These are phyloP conservation scores for Venturia pyrina DNA, from an alignment of 2,329 filamentous ascomycete genomes.

Conservation along the genomic window DNA sequence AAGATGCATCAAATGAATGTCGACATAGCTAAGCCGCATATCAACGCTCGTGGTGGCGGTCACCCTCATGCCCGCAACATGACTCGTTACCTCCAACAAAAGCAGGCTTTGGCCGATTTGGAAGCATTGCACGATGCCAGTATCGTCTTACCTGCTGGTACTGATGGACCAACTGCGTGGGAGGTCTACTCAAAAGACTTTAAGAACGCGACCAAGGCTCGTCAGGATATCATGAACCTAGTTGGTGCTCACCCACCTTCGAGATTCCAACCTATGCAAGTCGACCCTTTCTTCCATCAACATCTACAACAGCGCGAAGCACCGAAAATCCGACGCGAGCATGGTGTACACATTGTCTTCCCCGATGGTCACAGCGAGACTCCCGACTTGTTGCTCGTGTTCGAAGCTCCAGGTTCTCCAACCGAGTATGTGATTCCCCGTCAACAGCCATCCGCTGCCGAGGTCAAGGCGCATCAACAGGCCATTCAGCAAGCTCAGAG, in stretches of 20 bases:
- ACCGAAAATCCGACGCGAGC: conserved; percentile 54
- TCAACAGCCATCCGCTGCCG: conserved; percentile 43
- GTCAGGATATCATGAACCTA: conserved; percentile 64
- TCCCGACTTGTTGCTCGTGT: conserved; percentile 61
- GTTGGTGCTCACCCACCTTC: conserved; percentile 65
- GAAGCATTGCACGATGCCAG: conserved; percentile 74
- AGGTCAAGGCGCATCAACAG: conserved; percentile 46
- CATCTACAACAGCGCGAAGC: conserved; percentile 58
- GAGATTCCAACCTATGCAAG: conserved; percentile 54
- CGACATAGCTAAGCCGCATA: conserved; percentile 72
- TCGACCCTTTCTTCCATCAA: conserved; percentile 72
- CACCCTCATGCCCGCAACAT: conserved; percentile 74
- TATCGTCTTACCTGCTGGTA: conserved; percentile 71
- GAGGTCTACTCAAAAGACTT: conserved; percentile 79
- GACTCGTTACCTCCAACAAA: conserved; percentile 77
- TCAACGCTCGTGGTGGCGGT: conserved; percentile 60
- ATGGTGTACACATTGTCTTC: conserved; percentile 64
- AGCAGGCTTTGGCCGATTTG: conserved; percentile 70
- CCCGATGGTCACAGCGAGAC: conserved; percentile 52
- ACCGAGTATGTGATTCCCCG: conserved; percentile 45
- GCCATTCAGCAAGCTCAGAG: conserved; percentile 49
- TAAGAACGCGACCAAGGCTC: conserved; percentile 70
- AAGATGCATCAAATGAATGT: conserved; percentile 77
- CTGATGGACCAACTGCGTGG: conserved; percentile 66
- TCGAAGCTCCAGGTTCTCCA: conserved; percentile 52